Evolutionary conservation across 148 eudicot genomes (phyloP).

Genomic region (Vaccinium myrtillus): DNA sequence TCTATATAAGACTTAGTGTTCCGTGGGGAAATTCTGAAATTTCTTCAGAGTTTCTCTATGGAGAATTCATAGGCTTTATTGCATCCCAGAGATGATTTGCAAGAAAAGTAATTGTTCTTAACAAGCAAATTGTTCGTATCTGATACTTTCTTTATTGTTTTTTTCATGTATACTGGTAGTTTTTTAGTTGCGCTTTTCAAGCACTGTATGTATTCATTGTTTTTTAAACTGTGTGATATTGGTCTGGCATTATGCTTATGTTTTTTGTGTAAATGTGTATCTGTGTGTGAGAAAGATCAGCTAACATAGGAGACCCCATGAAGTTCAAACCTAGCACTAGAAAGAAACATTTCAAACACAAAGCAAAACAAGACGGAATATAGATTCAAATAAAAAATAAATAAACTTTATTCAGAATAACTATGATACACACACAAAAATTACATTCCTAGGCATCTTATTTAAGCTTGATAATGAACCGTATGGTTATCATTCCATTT

Average conservation of each 20-base stretch:
- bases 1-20: neutral
- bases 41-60: neutral
- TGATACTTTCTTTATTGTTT: neutral
- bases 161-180: no score
- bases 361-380: neutral
- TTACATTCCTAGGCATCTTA: neutral
- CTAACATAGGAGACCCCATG: neutral
- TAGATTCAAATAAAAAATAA: neutral
- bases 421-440: neutral
- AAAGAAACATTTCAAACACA: neutral
- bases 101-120: no score
- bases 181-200: no score
- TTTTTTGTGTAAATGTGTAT: neutral
- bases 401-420: neutral
- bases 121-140: neutral
- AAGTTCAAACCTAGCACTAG: neutral
- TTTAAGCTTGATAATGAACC: neutral
- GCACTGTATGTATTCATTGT: neutral
- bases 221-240: neutral
- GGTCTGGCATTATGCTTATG: neutral
- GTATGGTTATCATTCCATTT: no score
- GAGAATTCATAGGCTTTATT: neutral
- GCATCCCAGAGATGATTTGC: neutral
- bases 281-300: neutral
- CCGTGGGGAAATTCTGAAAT: neutral